Percentiles rank a stretch among this genome's conserved stretches.
Evolutionary conservation across 768 basidiomycete species (phyloP).

Genomic region (Sutorius australiensis): DNA sequence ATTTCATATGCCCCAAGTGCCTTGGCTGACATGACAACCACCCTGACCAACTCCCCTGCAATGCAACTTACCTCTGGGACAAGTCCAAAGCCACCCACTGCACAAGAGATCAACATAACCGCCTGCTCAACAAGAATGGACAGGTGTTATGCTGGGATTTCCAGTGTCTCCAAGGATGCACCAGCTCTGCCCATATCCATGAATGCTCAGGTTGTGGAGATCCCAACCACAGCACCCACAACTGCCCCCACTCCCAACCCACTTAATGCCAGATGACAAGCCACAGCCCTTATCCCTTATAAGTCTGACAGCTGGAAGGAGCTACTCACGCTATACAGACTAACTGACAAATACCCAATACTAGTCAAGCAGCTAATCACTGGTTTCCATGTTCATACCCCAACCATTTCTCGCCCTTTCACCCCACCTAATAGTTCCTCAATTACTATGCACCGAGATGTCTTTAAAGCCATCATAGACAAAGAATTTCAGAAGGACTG

Average conservation of each 20-base stretch:
- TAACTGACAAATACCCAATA: no score
- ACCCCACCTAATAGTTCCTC: background rate
- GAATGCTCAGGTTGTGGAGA: background rate
- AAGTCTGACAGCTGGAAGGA: background rate
- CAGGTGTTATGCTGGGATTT: background rate
- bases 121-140: background rate
- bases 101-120: background rate
- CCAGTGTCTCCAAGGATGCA: background rate
- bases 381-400: no score
- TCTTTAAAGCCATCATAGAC: background rate
- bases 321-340: no score
- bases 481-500: background rate
- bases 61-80: background rate
- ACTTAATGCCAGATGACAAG: background rate
- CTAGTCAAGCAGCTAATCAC: no score
- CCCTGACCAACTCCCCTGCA: background rate
- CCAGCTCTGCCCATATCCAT: background rate
- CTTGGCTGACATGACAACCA: background rate
- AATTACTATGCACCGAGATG: background rate
- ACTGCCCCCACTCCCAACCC: background rate
- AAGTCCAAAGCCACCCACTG: background rate
- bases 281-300: background rate
- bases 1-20: background rate
- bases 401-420: background rate
- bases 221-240: background rate